Base-by-base conservation (phyloP, 2,329 filamentous ascomycete genomes). In the Cordyceps pruinosa region DNA sequence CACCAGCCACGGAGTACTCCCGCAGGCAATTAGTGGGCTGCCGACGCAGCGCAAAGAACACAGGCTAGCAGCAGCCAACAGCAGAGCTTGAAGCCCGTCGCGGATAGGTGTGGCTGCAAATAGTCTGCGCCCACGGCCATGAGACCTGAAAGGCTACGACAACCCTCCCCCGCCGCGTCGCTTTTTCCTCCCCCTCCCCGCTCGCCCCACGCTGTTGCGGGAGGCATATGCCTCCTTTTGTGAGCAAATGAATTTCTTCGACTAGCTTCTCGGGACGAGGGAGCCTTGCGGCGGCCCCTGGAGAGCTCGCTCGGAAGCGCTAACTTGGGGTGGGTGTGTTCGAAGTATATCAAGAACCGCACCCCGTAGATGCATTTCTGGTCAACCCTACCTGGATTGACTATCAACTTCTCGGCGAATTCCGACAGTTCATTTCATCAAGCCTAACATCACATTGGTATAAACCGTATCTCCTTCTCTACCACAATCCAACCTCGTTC, bases 291-390 rank as follows among this genome's bases (percentile, higher is more conserved):
- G 37, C 39, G 39, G 39, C 39, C 44, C 50, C 23, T 21, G 30
- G 9, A 44, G 23, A 19, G 19, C 19, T 10, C 15, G 10, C 44
- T 13, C 30, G 32, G 49, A 35, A 45, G 50, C 50, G 39, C 50
- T n/a, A n/a, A n/a, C 35, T n/a, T n/a, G 35, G 35, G 17, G 17
- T 17, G 35, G 13, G 35, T 12, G 37, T 41, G 37, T 17, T 30
- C 19, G 25, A 48, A 47, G 30, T 56, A 56, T 56, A 56, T 56
- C 44, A 48, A 34, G 44, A 56, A 47, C 52, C n/a, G n/a, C n/a
- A n/a, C n/a, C n/a, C n/a, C n/a, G n/a, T 48, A 39, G 26, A 39
- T 34, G 34, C 34, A 4, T 13, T 9, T 35, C 34, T 8, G n/a
- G n/a, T n/a, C 34, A 32, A 32, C 10, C 28, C 5, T 6, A 32